phyloP scores from a whole-genome alignment of 2,329 filamentous ascomycete genomes.

The Neofusicoccum kwambonambiense region DNA sequence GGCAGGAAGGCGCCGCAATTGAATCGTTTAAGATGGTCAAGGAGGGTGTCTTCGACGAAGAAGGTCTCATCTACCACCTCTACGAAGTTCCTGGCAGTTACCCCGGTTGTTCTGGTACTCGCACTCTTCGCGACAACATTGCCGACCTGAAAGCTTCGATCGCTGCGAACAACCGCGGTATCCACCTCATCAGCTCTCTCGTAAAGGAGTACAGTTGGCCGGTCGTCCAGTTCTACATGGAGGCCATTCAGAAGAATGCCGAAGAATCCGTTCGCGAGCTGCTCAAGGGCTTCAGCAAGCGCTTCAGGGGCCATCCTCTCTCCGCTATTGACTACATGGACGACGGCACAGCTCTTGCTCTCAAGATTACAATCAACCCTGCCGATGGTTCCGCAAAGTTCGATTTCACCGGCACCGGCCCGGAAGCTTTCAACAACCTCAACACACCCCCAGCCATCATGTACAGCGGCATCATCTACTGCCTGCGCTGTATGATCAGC shows the following conservation, averaged over 20 bases:
- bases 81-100: constrained; percentile 29
- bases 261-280: constrained; percentile 35
- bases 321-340: constrained; percentile 21
- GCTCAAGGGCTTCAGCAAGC: constrained; percentile 21
- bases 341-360: constrained; percentile 21
- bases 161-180: constrained; percentile 35
- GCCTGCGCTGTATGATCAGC: constrained; percentile 36
- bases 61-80: constrained; percentile 29
- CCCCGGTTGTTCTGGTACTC: constrained; percentile 33
- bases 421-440: constrained; percentile 21
- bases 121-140: constrained; percentile 37
- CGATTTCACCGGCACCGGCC: constrained; percentile 22
- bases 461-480: constrained; percentile 59
- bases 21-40: constrained; percentile 42
- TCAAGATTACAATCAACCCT: constrained; percentile 19
- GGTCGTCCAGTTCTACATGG: constrained; percentile 43
- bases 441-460: constrained; percentile 26
- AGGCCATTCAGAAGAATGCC: constrained; percentile 38
- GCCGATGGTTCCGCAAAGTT: constrained; percentile 20
- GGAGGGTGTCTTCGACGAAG: constrained; percentile 38
- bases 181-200: constrained; percentile 36
- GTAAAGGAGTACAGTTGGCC: constrained; percentile 36
- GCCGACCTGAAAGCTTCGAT: constrained; percentile 37
- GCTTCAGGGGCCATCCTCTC: constrained; percentile 10
- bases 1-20: constrained; percentile 50